These are phyloP conservation scores for Solanum pimpinellifolium DNA, from an alignment of 257 asterid genomes.

Conservation along the genomic window DNA sequence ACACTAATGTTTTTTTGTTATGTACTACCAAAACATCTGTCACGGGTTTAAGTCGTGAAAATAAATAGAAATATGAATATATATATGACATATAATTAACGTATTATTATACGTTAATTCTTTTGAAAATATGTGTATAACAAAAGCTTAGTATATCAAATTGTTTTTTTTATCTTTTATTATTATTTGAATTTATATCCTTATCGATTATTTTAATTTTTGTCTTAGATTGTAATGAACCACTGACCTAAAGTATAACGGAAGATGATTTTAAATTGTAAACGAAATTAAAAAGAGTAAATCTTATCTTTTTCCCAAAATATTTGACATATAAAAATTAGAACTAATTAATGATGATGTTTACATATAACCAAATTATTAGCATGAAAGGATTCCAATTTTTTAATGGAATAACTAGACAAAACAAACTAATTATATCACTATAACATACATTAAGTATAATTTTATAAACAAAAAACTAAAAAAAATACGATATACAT, in stretches of 20 bases:
- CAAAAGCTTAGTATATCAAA: accelerated
- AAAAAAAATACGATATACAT: too few species aligned
- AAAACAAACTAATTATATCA: neutral
- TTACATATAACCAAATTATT: too few species aligned
- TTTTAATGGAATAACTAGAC: neutral
- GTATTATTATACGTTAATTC: neutral
- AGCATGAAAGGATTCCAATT: neutral
- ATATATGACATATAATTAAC: accelerated
- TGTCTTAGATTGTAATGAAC: neutral
- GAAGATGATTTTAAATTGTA: neutral
- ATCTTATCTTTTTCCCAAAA: neutral
- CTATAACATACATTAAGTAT: neutral
- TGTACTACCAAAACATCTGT: neutral
- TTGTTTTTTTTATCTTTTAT: neutral
- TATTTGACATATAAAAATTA: neutral
- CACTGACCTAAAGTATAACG: neutral
- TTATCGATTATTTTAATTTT: neutral
- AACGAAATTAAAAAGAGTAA: neutral
- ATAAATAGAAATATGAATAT: accelerated
- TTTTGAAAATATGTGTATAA: accelerated
- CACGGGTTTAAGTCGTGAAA: neutral
- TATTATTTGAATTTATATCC: neutral
- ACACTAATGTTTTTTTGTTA: neutral
- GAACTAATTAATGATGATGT: too few species aligned
- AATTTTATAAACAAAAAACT: too few species aligned